Conservation (phyloP, 1,284 basidiomycete species). For the Heterobasidion parviporum region DNA sequence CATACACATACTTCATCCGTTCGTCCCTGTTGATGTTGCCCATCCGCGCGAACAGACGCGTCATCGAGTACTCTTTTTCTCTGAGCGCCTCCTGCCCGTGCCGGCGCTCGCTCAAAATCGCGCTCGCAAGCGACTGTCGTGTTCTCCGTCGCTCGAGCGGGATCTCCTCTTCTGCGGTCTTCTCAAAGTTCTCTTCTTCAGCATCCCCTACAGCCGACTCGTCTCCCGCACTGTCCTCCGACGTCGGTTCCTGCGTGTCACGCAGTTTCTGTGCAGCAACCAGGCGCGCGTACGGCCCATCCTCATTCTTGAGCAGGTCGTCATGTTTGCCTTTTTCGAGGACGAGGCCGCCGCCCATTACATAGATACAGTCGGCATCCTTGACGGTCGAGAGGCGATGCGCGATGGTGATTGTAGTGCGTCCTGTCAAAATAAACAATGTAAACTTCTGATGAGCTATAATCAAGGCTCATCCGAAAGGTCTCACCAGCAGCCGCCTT, state of each 20-base stretch:
- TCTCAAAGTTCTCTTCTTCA: conserved; percentile 34
- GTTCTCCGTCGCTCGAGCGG: conserved; percentile 63
- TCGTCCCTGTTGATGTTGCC: conserved; percentile 54
- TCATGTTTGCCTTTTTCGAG: conserved; percentile 83
- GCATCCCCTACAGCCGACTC: conserved; percentile 26
- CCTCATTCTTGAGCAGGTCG: conserved; percentile 56
- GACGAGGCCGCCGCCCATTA: conserved; percentile 69
- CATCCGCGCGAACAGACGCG: conserved; percentile 68
- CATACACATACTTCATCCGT: conserved; percentile 49
- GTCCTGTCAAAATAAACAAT: conserved; percentile 31
- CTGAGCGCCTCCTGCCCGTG: conserved; percentile 19
- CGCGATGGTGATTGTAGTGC: conserved; percentile 74
- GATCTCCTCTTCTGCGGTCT: conserved; percentile 46
- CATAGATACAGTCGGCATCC: conserved; percentile 74
- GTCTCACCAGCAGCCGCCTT: conserved; percentile 66
- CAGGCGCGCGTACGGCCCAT: conserved; percentile 69
- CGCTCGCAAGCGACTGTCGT: conserved; percentile 61
- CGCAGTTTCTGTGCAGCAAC: conserved; percentile 78
- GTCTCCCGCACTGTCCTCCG: conserved; percentile 17
- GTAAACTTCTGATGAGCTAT: conserved; percentile 10
- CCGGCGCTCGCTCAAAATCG: conserved; percentile 47
- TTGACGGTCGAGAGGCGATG: conserved; percentile 77
- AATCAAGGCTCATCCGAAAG: conserved; percentile 13
- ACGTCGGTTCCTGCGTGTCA: conserved; percentile 32
- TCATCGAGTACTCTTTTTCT: conserved; percentile 30